phyloP scores from a whole-genome alignment of 805 yeast genomes.

The Saccharomycopsis babjevae region DNA sequence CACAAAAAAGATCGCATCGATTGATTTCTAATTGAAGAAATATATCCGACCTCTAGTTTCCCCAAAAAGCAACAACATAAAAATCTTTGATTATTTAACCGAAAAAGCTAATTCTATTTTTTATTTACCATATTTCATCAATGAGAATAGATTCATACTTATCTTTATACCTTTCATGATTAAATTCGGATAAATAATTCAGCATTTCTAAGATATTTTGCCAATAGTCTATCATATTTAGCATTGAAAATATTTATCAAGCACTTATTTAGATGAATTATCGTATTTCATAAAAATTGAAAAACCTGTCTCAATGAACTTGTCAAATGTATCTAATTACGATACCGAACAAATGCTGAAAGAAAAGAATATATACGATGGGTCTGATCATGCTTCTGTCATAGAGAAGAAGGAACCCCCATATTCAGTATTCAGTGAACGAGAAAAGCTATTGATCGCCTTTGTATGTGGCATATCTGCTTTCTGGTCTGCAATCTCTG shows the following conservation, averaged over 20 bases:
- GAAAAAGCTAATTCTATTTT: background rate
- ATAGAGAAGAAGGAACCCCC: constrained; percentile 3
- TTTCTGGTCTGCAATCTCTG: constrained; percentile 58
- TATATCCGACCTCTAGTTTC: background rate
- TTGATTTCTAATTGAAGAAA: background rate
- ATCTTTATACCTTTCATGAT: background rate
- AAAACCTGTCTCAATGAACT: background rate
- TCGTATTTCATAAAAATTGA: too few relatives aligned
- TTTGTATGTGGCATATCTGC: constrained; percentile 23
- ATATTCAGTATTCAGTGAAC: constrained; percentile 8
- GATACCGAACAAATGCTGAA: background rate
- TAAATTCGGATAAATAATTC: background rate
- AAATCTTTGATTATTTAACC: background rate
- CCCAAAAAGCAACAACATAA: background rate
- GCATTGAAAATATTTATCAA: too few relatives aligned
- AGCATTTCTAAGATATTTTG: background rate
- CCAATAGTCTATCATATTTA: too few relatives aligned
- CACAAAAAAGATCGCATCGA: too few relatives aligned
- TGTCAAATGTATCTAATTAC: background rate
- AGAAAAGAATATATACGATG: background rate
- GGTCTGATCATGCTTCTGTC: background rate
- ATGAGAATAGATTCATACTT: background rate
- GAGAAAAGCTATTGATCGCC: constrained; percentile 10
- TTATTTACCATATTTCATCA: too few relatives aligned
- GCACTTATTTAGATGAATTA: too few relatives aligned